Evolutionary conservation across 2,329 filamentous ascomycete genomes (phyloP).

Genomic region (Trichothecium sympodiale): DNA sequence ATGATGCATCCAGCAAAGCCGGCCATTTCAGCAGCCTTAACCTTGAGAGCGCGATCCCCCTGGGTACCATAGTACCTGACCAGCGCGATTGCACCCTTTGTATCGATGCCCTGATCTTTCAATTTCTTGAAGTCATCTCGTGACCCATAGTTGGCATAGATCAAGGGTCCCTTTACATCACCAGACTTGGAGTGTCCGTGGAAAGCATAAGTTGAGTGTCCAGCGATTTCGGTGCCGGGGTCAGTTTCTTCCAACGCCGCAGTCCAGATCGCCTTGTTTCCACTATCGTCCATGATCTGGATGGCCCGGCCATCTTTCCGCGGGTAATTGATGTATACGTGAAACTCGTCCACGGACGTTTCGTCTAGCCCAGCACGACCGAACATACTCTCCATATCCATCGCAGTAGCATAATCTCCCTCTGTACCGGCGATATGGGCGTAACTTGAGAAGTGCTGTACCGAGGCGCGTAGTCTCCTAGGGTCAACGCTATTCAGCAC

Average conservation of each 20-base stretch:
- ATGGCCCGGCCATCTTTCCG: slow-evolving; percentile 65
- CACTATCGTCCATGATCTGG: slow-evolving; percentile 63
- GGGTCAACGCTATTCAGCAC: slow-evolving; percentile 64
- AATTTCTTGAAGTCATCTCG: slow-evolving; percentile 70
- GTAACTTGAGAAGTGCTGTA: slow-evolving; percentile 69
- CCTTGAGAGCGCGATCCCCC: slow-evolving; percentile 63
- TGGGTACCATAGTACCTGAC: slow-evolving; percentile 72
- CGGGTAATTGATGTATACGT: slow-evolving; percentile 90
- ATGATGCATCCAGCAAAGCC: slow-evolving; percentile 83
- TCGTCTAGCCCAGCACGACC: slow-evolving; percentile 60
- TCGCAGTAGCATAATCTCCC: slow-evolving; percentile 76
- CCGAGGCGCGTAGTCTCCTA: slow-evolving; percentile 56
- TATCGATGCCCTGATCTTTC: slow-evolving; percentile 57
- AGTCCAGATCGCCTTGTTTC: slow-evolving; percentile 55
- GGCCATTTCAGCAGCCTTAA: slow-evolving; percentile 79
- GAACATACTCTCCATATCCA: slow-evolving; percentile 76
- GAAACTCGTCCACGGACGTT: slow-evolving; percentile 65
- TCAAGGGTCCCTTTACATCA: slow-evolving; percentile 71
- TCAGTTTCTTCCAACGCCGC: slow-evolving; percentile 74
- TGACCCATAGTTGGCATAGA: slow-evolving; percentile 90
- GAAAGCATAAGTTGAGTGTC: slow-evolving; percentile 66
- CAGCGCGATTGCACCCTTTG: slow-evolving; percentile 71
- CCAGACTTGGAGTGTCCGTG: slow-evolving; percentile 84
- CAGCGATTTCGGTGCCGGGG: slow-evolving; percentile 47
- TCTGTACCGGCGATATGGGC: slow-evolving; percentile 92